A percentile compares a stretch with the other conserved stretches of the same genome.
These are phyloP conservation scores for Podospora pseudoanserina DNA, from an alignment of 495 filamentous ascomycete genomes.

Conservation along the genomic window DNA sequence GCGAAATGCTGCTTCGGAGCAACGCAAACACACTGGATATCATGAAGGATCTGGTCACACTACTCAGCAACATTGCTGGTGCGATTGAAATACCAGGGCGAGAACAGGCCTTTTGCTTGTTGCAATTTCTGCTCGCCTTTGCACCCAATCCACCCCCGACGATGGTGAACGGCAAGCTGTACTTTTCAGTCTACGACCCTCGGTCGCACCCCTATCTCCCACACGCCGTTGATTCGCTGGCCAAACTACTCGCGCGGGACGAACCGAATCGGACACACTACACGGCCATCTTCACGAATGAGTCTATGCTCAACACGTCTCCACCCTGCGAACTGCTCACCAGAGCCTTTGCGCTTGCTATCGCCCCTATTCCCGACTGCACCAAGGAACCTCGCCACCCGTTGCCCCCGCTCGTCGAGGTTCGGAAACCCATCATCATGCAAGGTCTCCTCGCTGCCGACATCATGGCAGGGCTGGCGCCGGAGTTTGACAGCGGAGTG, in stretches of 20 bases:
- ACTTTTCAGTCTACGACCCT: constrained; percentile 79
- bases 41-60: constrained; percentile 90
- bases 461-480: constrained; percentile 72
- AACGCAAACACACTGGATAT: constrained; percentile 84
- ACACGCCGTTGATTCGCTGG: constrained; percentile 80
- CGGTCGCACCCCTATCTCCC: constrained; percentile 82
- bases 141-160: constrained; percentile 65
- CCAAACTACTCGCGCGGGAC: constrained; percentile 88
- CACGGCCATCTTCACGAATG: constrained; percentile 71
- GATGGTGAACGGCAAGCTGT: constrained; percentile 53
- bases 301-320: constrained; percentile 48
- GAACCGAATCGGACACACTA: constrained; percentile 87
- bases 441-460: constrained; percentile 91
- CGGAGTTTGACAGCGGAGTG: constrained; percentile 64
- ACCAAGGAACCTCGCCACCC: constrained; percentile 40
- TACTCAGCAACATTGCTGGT: constrained; percentile 82
- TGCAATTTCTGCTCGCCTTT: constrained; percentile 89
- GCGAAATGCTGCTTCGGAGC: constrained; percentile 77
- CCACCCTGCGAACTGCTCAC: constrained; percentile 80
- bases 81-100: constrained; percentile 76
- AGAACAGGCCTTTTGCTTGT: constrained; percentile 80
- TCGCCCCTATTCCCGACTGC: constrained; percentile 74
- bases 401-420: constrained; percentile 64
- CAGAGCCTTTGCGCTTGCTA: constrained; percentile 80
- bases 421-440: constrained; percentile 79